These are phyloP conservation scores for Sporisorium exsertum DNA, from an alignment of 1,284 basidiomycete genomes.

Conservation along the genomic window DNA sequence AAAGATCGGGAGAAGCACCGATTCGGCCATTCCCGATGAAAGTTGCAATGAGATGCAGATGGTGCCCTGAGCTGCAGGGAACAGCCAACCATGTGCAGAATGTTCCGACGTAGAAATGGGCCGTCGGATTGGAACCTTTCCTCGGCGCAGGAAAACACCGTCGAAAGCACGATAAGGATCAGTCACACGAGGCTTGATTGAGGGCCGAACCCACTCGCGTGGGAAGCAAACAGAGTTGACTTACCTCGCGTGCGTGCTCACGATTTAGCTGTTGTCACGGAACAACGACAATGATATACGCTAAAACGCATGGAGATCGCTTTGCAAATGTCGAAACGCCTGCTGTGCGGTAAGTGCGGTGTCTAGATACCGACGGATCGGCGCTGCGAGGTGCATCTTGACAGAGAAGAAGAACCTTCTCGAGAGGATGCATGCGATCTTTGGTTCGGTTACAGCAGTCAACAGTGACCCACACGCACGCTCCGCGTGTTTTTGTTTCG, in stretches of 20 bases:
- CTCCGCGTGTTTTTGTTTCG: background rate
- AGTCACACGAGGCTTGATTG: background rate
- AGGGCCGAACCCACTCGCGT: background rate
- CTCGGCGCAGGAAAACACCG: too few species aligned
- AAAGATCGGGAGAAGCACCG: background rate
- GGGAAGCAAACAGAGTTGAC: constrained; percentile 3
- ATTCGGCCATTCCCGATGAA: background rate
- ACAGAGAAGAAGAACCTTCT: background rate
- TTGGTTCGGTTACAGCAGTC: background rate
- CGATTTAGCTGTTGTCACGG: too few species aligned
- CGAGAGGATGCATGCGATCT: background rate
- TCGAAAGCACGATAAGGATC: background rate
- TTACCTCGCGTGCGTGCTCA: too few species aligned
- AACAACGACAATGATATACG: background rate
- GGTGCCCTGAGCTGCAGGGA: background rate
- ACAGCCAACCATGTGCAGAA: background rate
- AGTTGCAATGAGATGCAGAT: too few species aligned
- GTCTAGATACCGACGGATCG: constrained; percentile 1
- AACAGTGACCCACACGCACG: background rate
- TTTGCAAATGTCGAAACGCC: background rate
- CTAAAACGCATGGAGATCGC: background rate
- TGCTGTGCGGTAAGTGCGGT: background rate
- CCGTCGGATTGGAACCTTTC: background rate
- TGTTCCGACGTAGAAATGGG: too few species aligned
- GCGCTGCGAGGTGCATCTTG: constrained; percentile 2